These are phyloP conservation scores for Aspergillus cavernicola DNA, from an alignment of 495 filamentous ascomycete genomes.

Conservation along the genomic window DNA sequence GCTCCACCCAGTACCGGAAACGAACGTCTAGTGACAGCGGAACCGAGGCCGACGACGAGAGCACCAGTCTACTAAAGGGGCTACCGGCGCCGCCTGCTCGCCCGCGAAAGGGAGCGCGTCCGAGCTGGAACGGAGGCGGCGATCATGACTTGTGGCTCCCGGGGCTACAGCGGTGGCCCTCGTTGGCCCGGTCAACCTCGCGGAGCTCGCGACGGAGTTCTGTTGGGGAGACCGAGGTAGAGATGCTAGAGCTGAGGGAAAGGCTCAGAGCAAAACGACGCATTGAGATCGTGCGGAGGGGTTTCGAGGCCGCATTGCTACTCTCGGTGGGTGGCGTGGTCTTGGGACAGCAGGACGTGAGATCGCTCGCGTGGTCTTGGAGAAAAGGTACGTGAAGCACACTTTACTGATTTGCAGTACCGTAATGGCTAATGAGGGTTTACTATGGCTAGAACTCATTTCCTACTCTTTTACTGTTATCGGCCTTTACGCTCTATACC, in stretches of 20 bases:
- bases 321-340: slow-evolving; percentile 44
- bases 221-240: slow-evolving; percentile 33
- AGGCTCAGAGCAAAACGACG: slow-evolving; percentile 33
- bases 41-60: slow-evolving; percentile 89
- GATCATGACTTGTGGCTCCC: slow-evolving; percentile 37
- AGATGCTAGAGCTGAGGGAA: slow-evolving; percentile 24
- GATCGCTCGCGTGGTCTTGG: slow-evolving; percentile 38
- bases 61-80: slow-evolving; percentile 65
- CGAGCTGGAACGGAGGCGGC: slow-evolving; percentile 43
- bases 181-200: slow-evolving; percentile 29
- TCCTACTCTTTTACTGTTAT: slow-evolving; percentile 38
- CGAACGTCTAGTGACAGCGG: slow-evolving; percentile 76
- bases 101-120: slow-evolving; percentile 68
- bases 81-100: slow-evolving; percentile 70
- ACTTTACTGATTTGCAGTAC: background rate
- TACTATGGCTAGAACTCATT: slow-evolving; percentile 42
- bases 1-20: slow-evolving; percentile 32
- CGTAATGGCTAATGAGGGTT: background rate
- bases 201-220: slow-evolving; percentile 39
- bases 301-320: slow-evolving; percentile 42
- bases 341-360: slow-evolving; percentile 28
- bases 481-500: slow-evolving; percentile 46
- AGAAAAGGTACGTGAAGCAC: slow-evolving; percentile 33
- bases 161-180: slow-evolving; percentile 33
- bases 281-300: slow-evolving; percentile 43